These are phyloP conservation scores for Mycena maculata DNA, from an alignment of 768 basidiomycete species.

Conservation along the genomic window DNA sequence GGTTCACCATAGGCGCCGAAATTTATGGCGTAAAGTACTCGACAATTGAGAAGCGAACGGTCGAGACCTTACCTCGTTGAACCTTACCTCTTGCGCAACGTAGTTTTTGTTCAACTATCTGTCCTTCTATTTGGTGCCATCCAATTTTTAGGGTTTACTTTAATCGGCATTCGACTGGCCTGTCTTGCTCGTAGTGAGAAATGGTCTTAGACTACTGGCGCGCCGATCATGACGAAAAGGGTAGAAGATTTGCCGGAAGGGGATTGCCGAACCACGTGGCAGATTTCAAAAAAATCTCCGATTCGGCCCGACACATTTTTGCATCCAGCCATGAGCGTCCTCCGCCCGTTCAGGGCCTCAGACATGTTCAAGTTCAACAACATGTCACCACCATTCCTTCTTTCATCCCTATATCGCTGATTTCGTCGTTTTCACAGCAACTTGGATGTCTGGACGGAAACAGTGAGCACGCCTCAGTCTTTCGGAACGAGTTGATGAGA, in stretches of 20 bases:
- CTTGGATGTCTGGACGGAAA: constrained; percentile 97
- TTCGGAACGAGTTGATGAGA: background rate
- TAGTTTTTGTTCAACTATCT: too few species aligned
- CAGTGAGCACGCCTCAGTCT: constrained; percentile 63
- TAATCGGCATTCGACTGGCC: too few species aligned
- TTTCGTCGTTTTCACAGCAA: constrained; percentile 64
- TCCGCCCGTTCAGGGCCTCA: constrained; percentile 86
- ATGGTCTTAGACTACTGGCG: too few species aligned
- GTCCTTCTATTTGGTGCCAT: too few species aligned
- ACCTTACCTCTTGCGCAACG: too few species aligned
- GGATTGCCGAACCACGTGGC: constrained; percentile 1
- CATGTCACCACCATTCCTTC: constrained; percentile 58
- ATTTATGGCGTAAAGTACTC: too few species aligned
- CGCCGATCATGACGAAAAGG: too few species aligned
- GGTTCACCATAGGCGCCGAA: too few species aligned
- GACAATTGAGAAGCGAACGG: too few species aligned
- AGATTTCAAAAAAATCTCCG: constrained; percentile 3
- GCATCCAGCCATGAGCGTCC: constrained; percentile 74
- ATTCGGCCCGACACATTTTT: background rate
- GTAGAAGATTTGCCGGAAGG: constrained; percentile 13
- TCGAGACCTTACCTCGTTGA: too few species aligned
- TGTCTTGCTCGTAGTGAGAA: too few species aligned
- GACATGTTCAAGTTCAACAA: constrained; percentile 96
- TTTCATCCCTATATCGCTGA: constrained; percentile 21
- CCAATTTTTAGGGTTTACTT: too few species aligned